phyloP scores from a whole-genome alignment of 768 basidiomycete species.

The Clitopilus hobsonii region DNA sequence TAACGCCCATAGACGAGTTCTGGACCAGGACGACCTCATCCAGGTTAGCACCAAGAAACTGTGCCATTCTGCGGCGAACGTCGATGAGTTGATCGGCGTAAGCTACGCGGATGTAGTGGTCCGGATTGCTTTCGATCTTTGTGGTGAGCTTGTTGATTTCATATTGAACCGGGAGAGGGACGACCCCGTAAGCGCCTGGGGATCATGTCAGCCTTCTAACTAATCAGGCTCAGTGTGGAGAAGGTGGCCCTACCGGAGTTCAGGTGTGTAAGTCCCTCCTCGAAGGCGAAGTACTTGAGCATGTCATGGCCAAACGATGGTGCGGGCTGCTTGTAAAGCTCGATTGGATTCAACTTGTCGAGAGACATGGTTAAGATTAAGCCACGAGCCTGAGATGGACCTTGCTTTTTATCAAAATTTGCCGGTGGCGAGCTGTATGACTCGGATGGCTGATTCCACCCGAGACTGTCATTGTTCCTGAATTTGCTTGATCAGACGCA shows the following conservation, averaged over 20 bases:
- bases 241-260: constrained; percentile 54
- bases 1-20: constrained; percentile 55
- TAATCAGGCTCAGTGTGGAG: background rate
- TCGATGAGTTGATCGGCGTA: constrained; percentile 23
- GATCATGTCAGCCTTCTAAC: constrained; percentile 8
- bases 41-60: constrained; percentile 38
- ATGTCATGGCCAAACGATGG: constrained; percentile 51
- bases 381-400: background rate
- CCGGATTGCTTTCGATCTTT: constrained; percentile 43
- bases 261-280: constrained; percentile 56
- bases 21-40: constrained; percentile 49
- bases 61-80: constrained; percentile 40
- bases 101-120: constrained; percentile 37
- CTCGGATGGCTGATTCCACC: too few species aligned
- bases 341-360: background rate
- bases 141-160: constrained; percentile 30
- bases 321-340: constrained; percentile 21
- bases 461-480: too few species aligned
- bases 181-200: constrained; percentile 47
- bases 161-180: constrained; percentile 39
- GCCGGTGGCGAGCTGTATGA: background rate
- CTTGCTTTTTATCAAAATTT: background rate
- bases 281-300: constrained; percentile 51
- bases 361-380: background rate
- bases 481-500: too few species aligned